Evolutionary conservation across 345 rosid genomes (phyloP), one percentile per base, ranked within the genome.

Genomic region (Sisymbrium altissimum): DNA sequence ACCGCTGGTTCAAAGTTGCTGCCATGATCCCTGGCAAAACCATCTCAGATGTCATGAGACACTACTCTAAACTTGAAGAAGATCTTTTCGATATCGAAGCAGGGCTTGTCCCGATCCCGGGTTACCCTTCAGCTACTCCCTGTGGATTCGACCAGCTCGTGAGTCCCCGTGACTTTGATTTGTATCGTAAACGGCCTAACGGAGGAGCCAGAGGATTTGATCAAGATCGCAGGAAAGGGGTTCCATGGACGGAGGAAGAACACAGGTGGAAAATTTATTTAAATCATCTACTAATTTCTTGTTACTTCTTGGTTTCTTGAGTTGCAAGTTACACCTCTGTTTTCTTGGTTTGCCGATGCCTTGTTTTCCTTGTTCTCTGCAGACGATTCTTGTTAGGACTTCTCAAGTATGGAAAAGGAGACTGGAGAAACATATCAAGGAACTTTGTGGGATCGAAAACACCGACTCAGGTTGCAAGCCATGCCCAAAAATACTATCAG

Each of bases 231-330:
- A 95, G 89, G 85, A 95, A 90, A 86, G 99, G 99, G 13, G 91
- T 95, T 12, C 98, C 99, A 0, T 95, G 98, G 99, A 95, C 97
- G 0, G 99, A 95, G 77, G 99, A 95, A 77, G 99, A 95, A 75
- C 99, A 95, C 80, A 95, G 96, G 99, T 92, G 74, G 48, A 72
- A 30, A 43, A 4, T 60, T 21, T 35, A 8, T 27, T 53, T 13
- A 8, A 4, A 25, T 9, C 27, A 9, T 18, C 21, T 40, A 21
- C 18, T 21, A 15, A 3, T 54, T 60, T 1, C 49, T 69, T 76
- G 52, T 2, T 3, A 9, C 29, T 44, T 62, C 17, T n/a, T 13
- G 4, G 17, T 38, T 46, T 29, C 75, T 56, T 71, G 54, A 3
- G 9, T 25, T 10, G n/a, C 43, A 70, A 39, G 75, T 56, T 1